Evolutionary conservation across 495 filamentous ascomycete genomes (phyloP).

Genomic region (Choiromyces venosus): DNA sequence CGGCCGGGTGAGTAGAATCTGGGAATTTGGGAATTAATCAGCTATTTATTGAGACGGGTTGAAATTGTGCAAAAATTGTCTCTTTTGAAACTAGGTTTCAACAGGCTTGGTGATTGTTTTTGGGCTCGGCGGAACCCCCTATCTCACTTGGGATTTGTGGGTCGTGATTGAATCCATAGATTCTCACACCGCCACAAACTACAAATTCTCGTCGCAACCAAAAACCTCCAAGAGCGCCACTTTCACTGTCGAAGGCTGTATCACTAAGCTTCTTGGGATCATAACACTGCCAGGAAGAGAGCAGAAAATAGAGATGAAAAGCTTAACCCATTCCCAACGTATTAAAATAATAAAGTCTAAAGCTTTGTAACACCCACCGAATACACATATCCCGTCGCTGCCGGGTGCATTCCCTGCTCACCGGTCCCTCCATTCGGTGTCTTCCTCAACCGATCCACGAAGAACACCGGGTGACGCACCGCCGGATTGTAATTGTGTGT

Average conservation of each 20-base stretch:
- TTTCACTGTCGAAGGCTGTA: background rate
- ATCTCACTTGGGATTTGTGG: background rate
- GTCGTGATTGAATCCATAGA: background rate
- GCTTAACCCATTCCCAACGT: background rate
- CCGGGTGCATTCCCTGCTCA: slow-evolving; percentile 43
- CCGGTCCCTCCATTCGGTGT: slow-evolving; percentile 38
- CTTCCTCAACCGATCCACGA: slow-evolving; percentile 51
- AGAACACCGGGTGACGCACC: slow-evolving; percentile 56
- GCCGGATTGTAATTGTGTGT: slow-evolving; percentile 47
- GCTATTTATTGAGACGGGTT: no score
- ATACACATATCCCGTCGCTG: slow-evolving; percentile 53
- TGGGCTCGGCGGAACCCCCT: no score
- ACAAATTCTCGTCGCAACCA: background rate
- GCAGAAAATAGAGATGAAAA: background rate
- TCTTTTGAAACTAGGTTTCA: no score
- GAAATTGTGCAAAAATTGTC: no score
- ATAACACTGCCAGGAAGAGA: background rate
- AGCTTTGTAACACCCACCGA: background rate
- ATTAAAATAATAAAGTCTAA: background rate
- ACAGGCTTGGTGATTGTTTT: no score
- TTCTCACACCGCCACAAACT: background rate
- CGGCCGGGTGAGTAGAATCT: no score
- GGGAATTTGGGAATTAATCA: no score
- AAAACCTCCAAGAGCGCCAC: background rate
- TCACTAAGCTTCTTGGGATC: background rate